Conservation (phyloP, 2,329 filamentous ascomycete species). For the Diaporthe humulicola region DNA sequence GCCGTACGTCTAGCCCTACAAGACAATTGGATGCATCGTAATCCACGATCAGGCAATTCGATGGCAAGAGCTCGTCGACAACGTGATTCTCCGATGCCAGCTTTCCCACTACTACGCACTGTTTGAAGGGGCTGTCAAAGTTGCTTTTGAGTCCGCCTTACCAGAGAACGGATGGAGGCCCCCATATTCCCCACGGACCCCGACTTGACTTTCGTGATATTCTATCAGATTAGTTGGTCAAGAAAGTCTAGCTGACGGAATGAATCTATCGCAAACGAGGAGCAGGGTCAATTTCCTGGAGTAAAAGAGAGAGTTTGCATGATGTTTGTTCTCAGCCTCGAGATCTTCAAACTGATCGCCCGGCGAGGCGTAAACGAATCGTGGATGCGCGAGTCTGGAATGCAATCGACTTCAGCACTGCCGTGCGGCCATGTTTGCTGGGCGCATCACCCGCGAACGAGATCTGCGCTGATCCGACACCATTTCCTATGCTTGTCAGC, state of each 20-base stretch:
- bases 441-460: constrained; percentile 6
- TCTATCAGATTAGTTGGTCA: not conserved
- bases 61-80: not conserved
- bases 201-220: not conserved
- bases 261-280: not conserved
- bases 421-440: not conserved
- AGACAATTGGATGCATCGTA: not conserved
- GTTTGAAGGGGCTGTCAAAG: constrained; percentile 22
- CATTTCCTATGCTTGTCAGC: not conserved
- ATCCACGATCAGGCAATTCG: not conserved
- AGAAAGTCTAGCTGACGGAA: not conserved
- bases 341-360: not conserved
- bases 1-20: not conserved
- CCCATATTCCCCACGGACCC: constrained; percentile 13
- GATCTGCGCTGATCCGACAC: constrained; percentile 17
- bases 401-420: not conserved
- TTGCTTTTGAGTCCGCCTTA: not conserved
- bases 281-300: no score
- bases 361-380: not conserved
- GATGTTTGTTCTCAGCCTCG: not conserved
- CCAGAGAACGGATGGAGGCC: constrained; percentile 3
- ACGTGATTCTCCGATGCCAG: not conserved
- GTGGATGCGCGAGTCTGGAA: not conserved
- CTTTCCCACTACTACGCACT: not conserved
- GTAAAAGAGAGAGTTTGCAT: not conserved